phyloP scores from a whole-genome alignment of 1,139 yeast genomes.

The Pichia sp. region DNA sequence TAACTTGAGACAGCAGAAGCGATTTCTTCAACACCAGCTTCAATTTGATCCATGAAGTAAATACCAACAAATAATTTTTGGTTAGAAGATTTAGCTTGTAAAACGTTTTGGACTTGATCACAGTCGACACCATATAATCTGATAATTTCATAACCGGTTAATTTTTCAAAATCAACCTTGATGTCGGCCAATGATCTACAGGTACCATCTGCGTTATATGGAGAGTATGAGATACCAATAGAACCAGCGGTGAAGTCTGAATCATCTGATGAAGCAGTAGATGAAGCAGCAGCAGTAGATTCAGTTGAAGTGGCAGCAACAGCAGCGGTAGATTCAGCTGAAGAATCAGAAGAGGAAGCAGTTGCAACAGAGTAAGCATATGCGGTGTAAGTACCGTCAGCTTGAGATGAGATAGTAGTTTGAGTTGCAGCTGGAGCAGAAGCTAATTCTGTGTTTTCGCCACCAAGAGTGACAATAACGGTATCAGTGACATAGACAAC shows the following conservation, averaged over 20 bases:
- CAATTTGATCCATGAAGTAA: slow-evolving; percentile 47
- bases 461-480: slow-evolving; percentile 31
- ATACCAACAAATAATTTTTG: slow-evolving; percentile 73
- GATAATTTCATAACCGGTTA: slow-evolving; percentile 49
- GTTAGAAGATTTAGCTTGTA: slow-evolving; percentile 47
- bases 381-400: slow-evolving; percentile 24
- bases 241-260: slow-evolving; percentile 27
- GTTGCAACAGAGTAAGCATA: slow-evolving; percentile 21
- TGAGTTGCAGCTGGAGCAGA: slow-evolving; percentile 27
- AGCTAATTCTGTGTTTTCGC: slow-evolving; percentile 22
- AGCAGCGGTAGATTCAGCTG: slow-evolving; percentile 20
- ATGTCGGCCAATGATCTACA: slow-evolving; percentile 62
- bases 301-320: slow-evolving; percentile 23
- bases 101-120: slow-evolving; percentile 62
- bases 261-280: slow-evolving; percentile 1
- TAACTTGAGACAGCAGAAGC: slow-evolving; percentile 44
- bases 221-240: slow-evolving; percentile 76
- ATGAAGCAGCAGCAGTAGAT: slow-evolving; percentile 19
- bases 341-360: slow-evolving; percentile 12
- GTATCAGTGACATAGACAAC: slow-evolving; percentile 36
- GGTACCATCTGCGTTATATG: slow-evolving; percentile 61
- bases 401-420: slow-evolving; percentile 5
- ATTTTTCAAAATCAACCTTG: slow-evolving; percentile 46
- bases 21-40: slow-evolving; percentile 43
- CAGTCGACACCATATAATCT: slow-evolving; percentile 85